These are phyloP conservation scores for Myrmaecium sp. DNA, from an alignment of 2,329 filamentous ascomycete species.

Conservation along the genomic window DNA sequence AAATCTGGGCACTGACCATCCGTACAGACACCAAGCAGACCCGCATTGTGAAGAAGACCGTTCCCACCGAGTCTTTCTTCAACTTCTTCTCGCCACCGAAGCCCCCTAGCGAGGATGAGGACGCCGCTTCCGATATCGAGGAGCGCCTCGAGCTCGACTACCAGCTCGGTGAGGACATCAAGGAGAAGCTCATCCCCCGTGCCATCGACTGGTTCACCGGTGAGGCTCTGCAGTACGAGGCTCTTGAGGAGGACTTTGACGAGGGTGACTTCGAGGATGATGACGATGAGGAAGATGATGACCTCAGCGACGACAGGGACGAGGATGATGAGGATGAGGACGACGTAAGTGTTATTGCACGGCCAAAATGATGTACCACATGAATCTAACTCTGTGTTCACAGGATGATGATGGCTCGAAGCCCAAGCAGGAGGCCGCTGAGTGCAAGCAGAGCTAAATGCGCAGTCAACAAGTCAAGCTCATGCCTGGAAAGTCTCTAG, in stretches of 20 bases:
- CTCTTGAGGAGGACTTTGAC: slow-evolving; percentile 71
- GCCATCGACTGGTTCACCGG: slow-evolving; percentile 99
- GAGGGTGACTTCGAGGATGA: slow-evolving; percentile 77
- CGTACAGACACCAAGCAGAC: slow-evolving; percentile 92
- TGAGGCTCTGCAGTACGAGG: slow-evolving; percentile 92
- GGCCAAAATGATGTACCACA: background rate
- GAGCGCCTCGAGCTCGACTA: slow-evolving; percentile 97
- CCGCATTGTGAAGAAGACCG: slow-evolving; percentile 96
- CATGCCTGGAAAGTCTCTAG: no score
- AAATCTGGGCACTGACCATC: slow-evolving; percentile 1
- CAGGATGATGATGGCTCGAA: slow-evolving; percentile 23
- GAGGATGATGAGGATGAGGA: slow-evolving; percentile 43
- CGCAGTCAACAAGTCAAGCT: no score
- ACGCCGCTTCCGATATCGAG: slow-evolving; percentile 80
- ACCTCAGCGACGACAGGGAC: slow-evolving; percentile 62
- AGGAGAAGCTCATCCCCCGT: slow-evolving; percentile 97
- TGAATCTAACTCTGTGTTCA: slow-evolving; percentile 1
- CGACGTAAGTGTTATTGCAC: slow-evolving; percentile 10
- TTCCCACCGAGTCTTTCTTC: slow-evolving; percentile 92
- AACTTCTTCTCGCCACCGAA: slow-evolving; percentile 97
- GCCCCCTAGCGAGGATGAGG: slow-evolving; percentile 58
- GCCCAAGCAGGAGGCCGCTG: slow-evolving; percentile 27
- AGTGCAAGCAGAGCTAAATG: slow-evolving; percentile 27
- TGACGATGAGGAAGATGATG: slow-evolving; percentile 82
- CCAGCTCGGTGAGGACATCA: slow-evolving; percentile 97